Evolutionary conservation across 495 filamentous ascomycete species (phyloP), one percentile per base, ranked within the genome.

Genomic region (Penicillium roqueforti): DNA sequence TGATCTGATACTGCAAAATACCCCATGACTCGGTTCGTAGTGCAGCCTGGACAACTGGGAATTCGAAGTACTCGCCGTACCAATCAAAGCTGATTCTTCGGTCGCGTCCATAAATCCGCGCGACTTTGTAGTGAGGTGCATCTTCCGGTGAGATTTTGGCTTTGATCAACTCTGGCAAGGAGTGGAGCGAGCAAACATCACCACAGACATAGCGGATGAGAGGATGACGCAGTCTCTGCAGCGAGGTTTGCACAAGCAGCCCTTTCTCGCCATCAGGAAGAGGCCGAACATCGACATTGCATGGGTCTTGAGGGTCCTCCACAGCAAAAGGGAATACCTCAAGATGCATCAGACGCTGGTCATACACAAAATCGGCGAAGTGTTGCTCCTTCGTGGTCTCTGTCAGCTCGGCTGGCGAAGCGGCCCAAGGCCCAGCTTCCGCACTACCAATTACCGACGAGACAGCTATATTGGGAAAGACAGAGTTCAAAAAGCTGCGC

Each of bases 1-100:
- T 59, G 20, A 70, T 54, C 47, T 71, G 68, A 63, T 68, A 71
- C 32, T 71, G 57, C 8, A 71, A 38, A 4, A 71, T 28, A 1
- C 56, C 49, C 31, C 49, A 68, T 36, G 41, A 52, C 11, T 53
- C 42, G 9, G 50, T 40, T 5, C 32, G 32, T 44, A 72, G 41
- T 3, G 42, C 28, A 0, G 8, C 19, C 20, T 43, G 54, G 4
- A 69, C 1, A 2, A 41, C 31, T 9, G 54, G 44, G 19, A 66
- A 53, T 16, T 71, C 65, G 16, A 66, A 40, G 18, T 71, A 68
- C 23, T 62, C 60, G 6, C 59, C 64, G 22, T 60, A 56, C 44
- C 69, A 53, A 6, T 62, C 49, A 25, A 71, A 71, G 16, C 64
- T 70, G 36, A 54, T 56, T n/a, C 56, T 45, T 6, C 54, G 61